A percentile compares a stretch with the other conserved stretches of the same genome.
These are phyloP conservation scores for Pachysolen tannophilus DNA, from an alignment of 805 yeast species.

Conservation along the genomic window DNA sequence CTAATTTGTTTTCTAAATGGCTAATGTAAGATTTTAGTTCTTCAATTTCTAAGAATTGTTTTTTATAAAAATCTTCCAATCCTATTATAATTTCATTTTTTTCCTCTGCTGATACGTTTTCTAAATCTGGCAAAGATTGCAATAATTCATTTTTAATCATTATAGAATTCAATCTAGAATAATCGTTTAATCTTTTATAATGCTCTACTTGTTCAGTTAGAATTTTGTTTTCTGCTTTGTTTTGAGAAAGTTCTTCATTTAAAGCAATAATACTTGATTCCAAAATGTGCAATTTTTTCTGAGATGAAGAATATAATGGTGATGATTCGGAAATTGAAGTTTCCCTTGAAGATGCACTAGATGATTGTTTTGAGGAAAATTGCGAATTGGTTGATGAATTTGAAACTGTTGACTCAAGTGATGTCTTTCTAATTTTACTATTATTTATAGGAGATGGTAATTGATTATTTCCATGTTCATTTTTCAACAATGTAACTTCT, in stretches of 20 bases:
- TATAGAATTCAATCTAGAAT: conserved; percentile 24
- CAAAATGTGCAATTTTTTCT: too few relatives aligned
- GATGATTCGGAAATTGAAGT: too few relatives aligned
- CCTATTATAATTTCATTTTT: conserved; percentile 35
- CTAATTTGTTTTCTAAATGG: conserved; percentile 50
- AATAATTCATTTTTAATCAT: conserved; percentile 52
- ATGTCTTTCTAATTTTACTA: conserved; percentile 1
- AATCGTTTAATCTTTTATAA: conserved; percentile 52
- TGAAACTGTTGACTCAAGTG: conserved; percentile 2
- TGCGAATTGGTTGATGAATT: background rate
- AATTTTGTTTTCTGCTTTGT: conserved; percentile 55
- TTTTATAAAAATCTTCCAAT: conserved; percentile 39
- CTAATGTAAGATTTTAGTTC: conserved; percentile 52
- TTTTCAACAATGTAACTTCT: conserved; percentile 37
- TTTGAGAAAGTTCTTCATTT: conserved; percentile 29
- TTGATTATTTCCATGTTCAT: conserved; percentile 7
- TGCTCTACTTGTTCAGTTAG: conserved; percentile 65
- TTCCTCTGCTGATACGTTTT: conserved; percentile 20
- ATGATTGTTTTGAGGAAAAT: background rate
- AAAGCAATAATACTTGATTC: too few relatives aligned
- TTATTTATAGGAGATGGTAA: conserved; percentile 1
- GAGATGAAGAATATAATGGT: too few relatives aligned
- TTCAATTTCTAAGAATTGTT: conserved; percentile 43
- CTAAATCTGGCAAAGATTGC: conserved; percentile 44
- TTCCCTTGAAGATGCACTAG: too few relatives aligned